Evolutionary conservation across 208 protist genomes (phyloP).

Genomic region (Wallacemonas rigidus): DNA sequence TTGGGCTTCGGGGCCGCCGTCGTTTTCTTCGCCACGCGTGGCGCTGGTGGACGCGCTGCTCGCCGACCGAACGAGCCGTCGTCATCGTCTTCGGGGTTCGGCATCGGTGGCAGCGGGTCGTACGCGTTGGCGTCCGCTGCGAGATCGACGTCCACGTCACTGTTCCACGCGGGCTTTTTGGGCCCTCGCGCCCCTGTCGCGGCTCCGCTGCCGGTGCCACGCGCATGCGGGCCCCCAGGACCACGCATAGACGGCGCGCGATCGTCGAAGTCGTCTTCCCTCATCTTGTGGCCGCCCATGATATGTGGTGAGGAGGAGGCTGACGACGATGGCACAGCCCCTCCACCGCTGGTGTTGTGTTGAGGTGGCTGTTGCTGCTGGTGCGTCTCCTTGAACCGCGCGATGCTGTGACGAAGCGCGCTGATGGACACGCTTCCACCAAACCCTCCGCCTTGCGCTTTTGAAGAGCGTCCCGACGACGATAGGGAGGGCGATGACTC

Average conservation of each 20-base stretch:
- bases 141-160: conserved; percentile 42
- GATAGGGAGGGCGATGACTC: background rate
- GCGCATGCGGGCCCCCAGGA: conserved; percentile 7
- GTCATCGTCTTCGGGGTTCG: conserved; percentile 2
- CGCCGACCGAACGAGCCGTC: background rate
- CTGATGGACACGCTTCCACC: conserved; percentile 67
- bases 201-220: background rate
- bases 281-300: no score
- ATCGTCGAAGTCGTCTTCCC: conserved; percentile 11
- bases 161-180: conserved; percentile 65
- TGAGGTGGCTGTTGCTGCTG: conserved; percentile 20
- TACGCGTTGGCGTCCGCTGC: conserved; percentile 13
- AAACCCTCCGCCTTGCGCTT: conserved; percentile 23
- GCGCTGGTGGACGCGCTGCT: background rate
- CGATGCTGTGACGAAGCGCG: conserved; percentile 75
- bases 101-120: conserved; percentile 15
- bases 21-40: conserved; percentile 2
- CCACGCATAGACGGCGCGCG: background rate
- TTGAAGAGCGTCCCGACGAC: conserved; percentile 14
- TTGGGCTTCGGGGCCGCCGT: conserved; percentile 9
- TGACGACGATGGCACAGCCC: no score
- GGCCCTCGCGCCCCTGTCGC: background rate
- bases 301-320: no score
- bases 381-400: conserved; percentile 70
- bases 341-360: no score